phyloP scores from a whole-genome alignment of 139 green algal species.

The Tetraselmis striata region DNA sequence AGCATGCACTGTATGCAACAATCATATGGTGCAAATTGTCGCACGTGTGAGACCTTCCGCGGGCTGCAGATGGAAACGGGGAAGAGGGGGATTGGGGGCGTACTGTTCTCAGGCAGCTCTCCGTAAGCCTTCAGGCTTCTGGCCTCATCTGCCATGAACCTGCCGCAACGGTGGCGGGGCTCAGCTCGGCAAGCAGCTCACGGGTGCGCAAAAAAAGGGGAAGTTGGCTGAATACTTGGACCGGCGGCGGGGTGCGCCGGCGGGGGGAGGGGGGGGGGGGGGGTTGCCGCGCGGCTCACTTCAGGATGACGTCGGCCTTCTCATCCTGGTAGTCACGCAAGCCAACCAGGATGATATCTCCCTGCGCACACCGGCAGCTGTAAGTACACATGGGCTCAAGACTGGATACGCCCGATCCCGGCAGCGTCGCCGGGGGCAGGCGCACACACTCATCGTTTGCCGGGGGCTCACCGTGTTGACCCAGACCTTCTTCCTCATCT shows the following conservation, averaged over 20 bases:
- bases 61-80: conserved; percentile 11
- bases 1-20: background rate
- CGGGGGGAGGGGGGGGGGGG: background rate
- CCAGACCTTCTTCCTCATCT: conserved; percentile 99
- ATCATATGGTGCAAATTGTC: background rate
- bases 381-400: background rate
- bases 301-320: conserved; percentile 99
- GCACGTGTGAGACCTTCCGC: background rate
- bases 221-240: no score
- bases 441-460: background rate
- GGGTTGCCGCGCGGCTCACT: conserved; percentile 42
- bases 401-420: background rate
- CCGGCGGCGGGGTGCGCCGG: no score
- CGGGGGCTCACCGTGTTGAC: conserved; percentile 47
- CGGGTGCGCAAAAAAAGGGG: no score
- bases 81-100: background rate
- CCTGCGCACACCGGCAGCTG: conserved; percentile 40
- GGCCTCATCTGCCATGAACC: conserved; percentile 90
- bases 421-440: background rate
- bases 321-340: conserved; percentile 99
- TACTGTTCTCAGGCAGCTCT: conserved; percentile 90
- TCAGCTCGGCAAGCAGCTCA: background rate
- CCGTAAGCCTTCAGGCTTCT: conserved; percentile 93
- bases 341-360: conserved; percentile 95
- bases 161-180: conserved; percentile 3